Evolutionary conservation across 2,329 filamentous ascomycete genomes (phyloP).

Genomic region (Epichloe baconii): DNA sequence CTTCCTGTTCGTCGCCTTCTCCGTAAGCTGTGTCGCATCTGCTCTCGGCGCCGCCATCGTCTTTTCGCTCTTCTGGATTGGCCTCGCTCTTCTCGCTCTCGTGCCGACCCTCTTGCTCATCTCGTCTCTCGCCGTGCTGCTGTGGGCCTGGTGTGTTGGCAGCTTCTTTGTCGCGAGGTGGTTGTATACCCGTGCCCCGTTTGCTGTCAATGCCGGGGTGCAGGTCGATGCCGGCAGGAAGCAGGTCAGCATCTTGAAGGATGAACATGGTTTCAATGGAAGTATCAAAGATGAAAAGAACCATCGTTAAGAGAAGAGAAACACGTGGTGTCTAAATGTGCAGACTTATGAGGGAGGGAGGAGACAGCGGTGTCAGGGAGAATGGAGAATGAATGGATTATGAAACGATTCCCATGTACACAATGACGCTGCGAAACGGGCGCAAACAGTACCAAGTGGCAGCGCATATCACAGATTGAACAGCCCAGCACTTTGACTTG

Average conservation of each 20-base stretch:
- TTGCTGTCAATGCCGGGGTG: constrained; percentile 9
- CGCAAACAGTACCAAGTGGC: not conserved
- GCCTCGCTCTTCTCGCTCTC: constrained; percentile 53
- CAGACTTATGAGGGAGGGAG: too few species aligned
- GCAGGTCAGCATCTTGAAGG: constrained; percentile 10
- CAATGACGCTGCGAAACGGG: not conserved
- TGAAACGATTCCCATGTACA: too few species aligned
- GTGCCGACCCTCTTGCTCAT: constrained; percentile 57
- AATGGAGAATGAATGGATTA: not conserved
- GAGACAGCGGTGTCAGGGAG: not conserved
- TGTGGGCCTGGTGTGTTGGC: constrained; percentile 55
- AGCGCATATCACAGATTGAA: not conserved
- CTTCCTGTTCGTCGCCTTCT: constrained; percentile 55
- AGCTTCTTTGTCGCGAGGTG: constrained; percentile 40
- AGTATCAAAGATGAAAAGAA: constrained; percentile 1
- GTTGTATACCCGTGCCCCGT: constrained; percentile 27
- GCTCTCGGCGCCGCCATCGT: constrained; percentile 47
- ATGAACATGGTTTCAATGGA: constrained; percentile 12
- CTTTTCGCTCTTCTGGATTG: constrained; percentile 56
- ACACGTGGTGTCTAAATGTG: too few species aligned
- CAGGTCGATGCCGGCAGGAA: constrained; percentile 12
- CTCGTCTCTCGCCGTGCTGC: constrained; percentile 44
- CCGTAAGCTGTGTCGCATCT: constrained; percentile 47
- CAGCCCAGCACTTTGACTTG: not conserved
- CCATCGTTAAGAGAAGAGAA: not conserved